These are phyloP conservation scores for Tinospora cordifolia DNA, from an alignment of 164 flowering plant species.

Conservation along the genomic window DNA sequence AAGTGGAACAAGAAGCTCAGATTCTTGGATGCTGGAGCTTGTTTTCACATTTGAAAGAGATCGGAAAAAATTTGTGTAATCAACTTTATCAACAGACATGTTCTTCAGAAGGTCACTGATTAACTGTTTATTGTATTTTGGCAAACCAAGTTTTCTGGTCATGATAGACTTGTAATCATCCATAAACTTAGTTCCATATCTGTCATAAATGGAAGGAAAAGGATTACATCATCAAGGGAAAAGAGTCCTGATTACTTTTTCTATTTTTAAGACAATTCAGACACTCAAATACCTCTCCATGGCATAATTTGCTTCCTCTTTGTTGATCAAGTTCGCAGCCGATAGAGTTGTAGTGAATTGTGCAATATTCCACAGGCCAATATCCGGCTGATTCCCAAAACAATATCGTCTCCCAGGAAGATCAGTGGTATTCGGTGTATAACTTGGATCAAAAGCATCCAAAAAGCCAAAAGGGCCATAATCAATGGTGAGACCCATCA, in stretches of 20 bases:
- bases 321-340: constrained; percentile 68
- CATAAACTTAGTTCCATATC: constrained; percentile 95
- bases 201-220: constrained; percentile 26
- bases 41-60: constrained; percentile 77
- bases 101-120: constrained; percentile 62
- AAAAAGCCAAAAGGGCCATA: constrained; percentile 98
- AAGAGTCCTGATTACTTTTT: background rate
- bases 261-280: background rate
- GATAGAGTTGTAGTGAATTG: constrained; percentile 70
- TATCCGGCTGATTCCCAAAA: constrained; percentile 97
- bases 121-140: constrained; percentile 86
- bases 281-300: constrained; percentile 75
- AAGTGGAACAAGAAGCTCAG: constrained; percentile 65
- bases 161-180: constrained; percentile 93
- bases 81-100: constrained; percentile 54
- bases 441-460: constrained; percentile 98
- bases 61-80: constrained; percentile 95
- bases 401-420: constrained; percentile 99
- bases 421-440: constrained; percentile 95
- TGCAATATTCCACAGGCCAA: constrained; percentile 91
- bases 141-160: constrained; percentile 80
- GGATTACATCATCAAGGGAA: background rate
- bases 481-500: constrained; percentile 92
- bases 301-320: constrained; percentile 85
- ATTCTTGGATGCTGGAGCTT: constrained; percentile 51